Evolutionary conservation across 2,329 filamentous ascomycete genomes (phyloP).

Genomic region (Coleophoma eucalyptorum): DNA sequence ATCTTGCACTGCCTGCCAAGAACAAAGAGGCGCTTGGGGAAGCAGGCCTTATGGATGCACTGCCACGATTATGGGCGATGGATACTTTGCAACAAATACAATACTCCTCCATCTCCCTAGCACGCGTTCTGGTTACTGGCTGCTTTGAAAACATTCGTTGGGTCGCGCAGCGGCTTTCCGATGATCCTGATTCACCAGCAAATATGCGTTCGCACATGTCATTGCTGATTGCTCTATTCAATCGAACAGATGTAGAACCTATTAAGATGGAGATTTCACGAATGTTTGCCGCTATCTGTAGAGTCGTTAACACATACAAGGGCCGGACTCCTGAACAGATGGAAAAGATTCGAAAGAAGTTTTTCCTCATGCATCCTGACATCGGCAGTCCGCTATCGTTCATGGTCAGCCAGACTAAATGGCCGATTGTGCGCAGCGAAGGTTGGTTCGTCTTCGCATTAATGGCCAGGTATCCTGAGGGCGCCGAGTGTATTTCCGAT

Average conservation of each 20-base stretch:
- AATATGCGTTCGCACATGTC: slow-evolving; percentile 32
- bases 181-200: slow-evolving; percentile 30
- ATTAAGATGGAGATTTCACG: slow-evolving; percentile 58
- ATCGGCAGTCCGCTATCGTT: slow-evolving; percentile 37
- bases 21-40: slow-evolving; percentile 51
- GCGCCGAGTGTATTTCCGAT: slow-evolving; percentile 40
- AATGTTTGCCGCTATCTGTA: slow-evolving; percentile 47
- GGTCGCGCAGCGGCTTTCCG: slow-evolving; percentile 39
- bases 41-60: slow-evolving; percentile 40
- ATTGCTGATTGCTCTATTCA: slow-evolving; percentile 35
- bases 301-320: slow-evolving; percentile 44
- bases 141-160: slow-evolving; percentile 47
- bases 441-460: slow-evolving; percentile 60
- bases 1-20: slow-evolving; percentile 52
- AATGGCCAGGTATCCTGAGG: slow-evolving; percentile 48
- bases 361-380: slow-evolving; percentile 27
- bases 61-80: slow-evolving; percentile 51
- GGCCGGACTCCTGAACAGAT: slow-evolving; percentile 24
- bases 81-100: slow-evolving; percentile 54
- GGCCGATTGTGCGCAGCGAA: slow-evolving; percentile 56
- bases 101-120: slow-evolving; percentile 54
- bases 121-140: slow-evolving; percentile 50
- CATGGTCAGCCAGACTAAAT: slow-evolving; percentile 53
- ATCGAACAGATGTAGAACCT: slow-evolving; percentile 45
- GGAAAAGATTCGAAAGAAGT: slow-evolving; percentile 28